Evolutionary conservation across 2,329 filamentous ascomycete genomes (phyloP).

Genomic region (Trichoderma sp.): DNA sequence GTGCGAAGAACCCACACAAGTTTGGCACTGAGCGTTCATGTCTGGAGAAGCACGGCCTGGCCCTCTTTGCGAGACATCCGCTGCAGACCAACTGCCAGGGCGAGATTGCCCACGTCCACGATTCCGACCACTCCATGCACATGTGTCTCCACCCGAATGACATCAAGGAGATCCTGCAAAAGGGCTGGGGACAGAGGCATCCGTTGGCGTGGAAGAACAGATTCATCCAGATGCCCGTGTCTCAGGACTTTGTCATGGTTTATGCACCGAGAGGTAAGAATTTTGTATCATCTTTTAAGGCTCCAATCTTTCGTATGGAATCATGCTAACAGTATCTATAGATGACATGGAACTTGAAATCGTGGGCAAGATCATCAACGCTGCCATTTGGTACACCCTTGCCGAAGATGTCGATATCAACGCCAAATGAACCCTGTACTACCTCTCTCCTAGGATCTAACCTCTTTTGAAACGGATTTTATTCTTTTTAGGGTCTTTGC

Average conservation of each 20-base stretch:
- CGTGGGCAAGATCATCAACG: slow-evolving; percentile 68
- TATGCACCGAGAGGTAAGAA: slow-evolving; percentile 68
- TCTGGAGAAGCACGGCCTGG: slow-evolving; percentile 79
- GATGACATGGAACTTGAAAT: slow-evolving; percentile 65
- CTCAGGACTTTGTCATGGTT: slow-evolving; percentile 73
- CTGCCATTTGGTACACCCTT: slow-evolving; percentile 67
- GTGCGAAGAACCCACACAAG: slow-evolving; percentile 41
- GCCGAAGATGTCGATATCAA: slow-evolving; percentile 44
- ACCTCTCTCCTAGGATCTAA: neutral
- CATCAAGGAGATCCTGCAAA: slow-evolving; percentile 66
- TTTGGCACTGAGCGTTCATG: slow-evolving; percentile 67
- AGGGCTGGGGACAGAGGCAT: slow-evolving; percentile 75
- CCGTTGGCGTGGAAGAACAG: slow-evolving; percentile 65
- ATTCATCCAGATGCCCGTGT: slow-evolving; percentile 63
- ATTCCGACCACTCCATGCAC: slow-evolving; percentile 73
- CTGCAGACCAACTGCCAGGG: slow-evolving; percentile 70
- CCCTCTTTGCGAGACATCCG: slow-evolving; percentile 66
- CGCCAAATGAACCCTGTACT: neutral
- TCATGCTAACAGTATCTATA: slow-evolving; percentile 26
- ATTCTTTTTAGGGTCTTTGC: neutral
- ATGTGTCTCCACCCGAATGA: slow-evolving; percentile 78
- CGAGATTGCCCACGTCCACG: slow-evolving; percentile 81
- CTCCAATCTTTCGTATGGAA: neutral
- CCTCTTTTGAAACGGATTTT: neutral
- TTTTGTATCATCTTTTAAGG: neutral